Conservation (phyloP, 768 basidiomycete genomes). For the Agrocybe chaxingu region DNA sequence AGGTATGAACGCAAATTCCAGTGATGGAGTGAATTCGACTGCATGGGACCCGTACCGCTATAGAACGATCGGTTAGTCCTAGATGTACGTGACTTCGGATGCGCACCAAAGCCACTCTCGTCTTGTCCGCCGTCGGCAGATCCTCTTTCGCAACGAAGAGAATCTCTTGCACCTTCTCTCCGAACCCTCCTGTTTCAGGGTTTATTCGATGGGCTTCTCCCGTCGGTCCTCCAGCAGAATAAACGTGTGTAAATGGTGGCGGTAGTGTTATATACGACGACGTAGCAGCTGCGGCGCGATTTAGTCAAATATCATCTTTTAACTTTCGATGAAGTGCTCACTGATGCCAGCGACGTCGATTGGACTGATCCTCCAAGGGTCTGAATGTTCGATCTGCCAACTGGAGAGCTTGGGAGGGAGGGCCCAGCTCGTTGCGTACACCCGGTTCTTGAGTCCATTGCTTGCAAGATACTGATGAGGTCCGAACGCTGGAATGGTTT, state of each 20-base stretch:
- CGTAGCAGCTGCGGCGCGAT: conserved; percentile 36
- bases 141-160: conserved; percentile 42
- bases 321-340: conserved; percentile 11
- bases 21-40: conserved; percentile 40
- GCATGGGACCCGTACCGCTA: conserved; percentile 52
- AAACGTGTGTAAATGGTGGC: conserved; percentile 42
- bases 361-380: conserved; percentile 29
- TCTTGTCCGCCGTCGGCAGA: conserved; percentile 46
- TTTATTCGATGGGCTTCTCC: conserved; percentile 45
- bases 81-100: too few relatives aligned
- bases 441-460: conserved; percentile 29
- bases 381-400: conserved; percentile 35
- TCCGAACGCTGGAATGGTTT: conserved; percentile 41
- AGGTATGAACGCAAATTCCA: conserved; percentile 40
- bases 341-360: conserved; percentile 46
- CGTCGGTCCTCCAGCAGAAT: conserved; percentile 50
- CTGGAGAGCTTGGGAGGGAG: conserved; percentile 42
- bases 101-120: conserved; percentile 43
- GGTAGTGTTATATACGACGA: conserved; percentile 52
- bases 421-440: conserved; percentile 52
- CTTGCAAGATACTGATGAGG: conserved; percentile 50
- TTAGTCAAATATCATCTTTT: not conserved
- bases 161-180: conserved; percentile 41
- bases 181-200: conserved; percentile 33
- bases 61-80: not conserved